Evolutionary conservation across 176 grass and related monocot genomes (phyloP), one percentile per base, ranked within the genome.

Genomic region (Aegilops tauschii): DNA sequence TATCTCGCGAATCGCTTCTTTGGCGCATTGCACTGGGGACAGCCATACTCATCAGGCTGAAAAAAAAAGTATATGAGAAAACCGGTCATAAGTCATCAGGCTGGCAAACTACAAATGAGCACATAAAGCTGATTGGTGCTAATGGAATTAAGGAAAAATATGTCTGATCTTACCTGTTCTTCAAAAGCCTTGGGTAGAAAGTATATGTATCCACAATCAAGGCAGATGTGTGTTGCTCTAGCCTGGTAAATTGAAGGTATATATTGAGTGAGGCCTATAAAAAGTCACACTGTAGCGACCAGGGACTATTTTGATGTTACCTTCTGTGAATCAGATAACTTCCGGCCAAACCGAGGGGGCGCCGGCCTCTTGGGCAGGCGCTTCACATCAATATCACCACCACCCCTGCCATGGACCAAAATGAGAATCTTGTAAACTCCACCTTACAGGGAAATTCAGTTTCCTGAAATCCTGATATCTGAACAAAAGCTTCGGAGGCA

Each of bases 121-220:
- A 35, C 37, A 59, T 86, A 77, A 76, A 71, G 40, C 29, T 86
- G 29, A 72, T 50, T 78, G 58, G 82, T 20, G 70, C 36, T 52
- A 71, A 40, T 54, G 28, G 49, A 88, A n/a, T 80, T 47, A 73
- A 65, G 30, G 62, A 88, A 32, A 39, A 63, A 28, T 11, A 5
- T 78, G 70, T 37, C 8, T 82, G 42, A 10, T 80, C 72, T 83
- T 86, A 88, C 97, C 92, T 99, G 94, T 11, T 99, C 94, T 39
- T 96, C 94, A n/a, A 99, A 99, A 90, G 97, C 68, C 90, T 99
- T 99, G 12, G 85, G 36, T 54, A 99, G 89, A 39, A 92, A 94
- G 92, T 99, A 99, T 45, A 99, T 94, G 81, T 88, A 99, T 67
- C 97, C 94, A 89, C 97, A 99, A 74, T 99, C 97, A 45, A 96